A percentile compares a stretch with the other conserved stretches of the same genome.
Conservation (phyloP, 164 flowering plant species). For the Saururus chinensis region DNA sequence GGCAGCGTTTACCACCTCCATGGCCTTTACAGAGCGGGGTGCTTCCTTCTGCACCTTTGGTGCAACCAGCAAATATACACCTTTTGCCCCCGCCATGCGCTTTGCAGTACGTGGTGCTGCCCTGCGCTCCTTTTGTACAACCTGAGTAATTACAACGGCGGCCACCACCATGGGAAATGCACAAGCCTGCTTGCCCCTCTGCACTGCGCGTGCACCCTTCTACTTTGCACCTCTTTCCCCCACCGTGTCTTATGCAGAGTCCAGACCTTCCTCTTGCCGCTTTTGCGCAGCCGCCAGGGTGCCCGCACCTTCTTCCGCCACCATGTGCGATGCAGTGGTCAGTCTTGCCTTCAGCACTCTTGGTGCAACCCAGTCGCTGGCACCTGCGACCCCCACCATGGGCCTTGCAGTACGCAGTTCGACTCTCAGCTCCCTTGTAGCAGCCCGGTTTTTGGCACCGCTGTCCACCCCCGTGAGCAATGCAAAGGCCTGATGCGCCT, state of each 20-base stretch:
- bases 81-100: slow-evolving; percentile 93
- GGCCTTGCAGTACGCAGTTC: slow-evolving; percentile 86
- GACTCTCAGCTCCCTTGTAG: slow-evolving; percentile 88
- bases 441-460: slow-evolving; percentile 89
- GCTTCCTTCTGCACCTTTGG: slow-evolving; percentile 93
- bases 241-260: slow-evolving; percentile 85
- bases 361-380: slow-evolving; percentile 73
- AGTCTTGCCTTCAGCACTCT: slow-evolving; percentile 89
- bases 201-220: slow-evolving; percentile 85
- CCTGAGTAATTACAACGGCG: slow-evolving; percentile 52
- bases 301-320: slow-evolving; percentile 59
- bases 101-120: slow-evolving; percentile 69
- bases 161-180: slow-evolving; percentile 96
- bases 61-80: slow-evolving; percentile 77
- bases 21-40: slow-evolving; percentile 87
- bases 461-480: slow-evolving; percentile 97
- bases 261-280: slow-evolving; percentile 91
- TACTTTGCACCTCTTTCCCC: slow-evolving; percentile 77
- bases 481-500: slow-evolving; percentile 84
- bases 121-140: slow-evolving; percentile 80
- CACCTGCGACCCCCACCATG: slow-evolving; percentile 92
- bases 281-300: slow-evolving; percentile 56
- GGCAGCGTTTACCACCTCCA: slow-evolving; percentile 90
- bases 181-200: slow-evolving; percentile 82
- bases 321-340: slow-evolving; percentile 73